These are phyloP conservation scores for Fusarium subtropicale DNA, from an alignment of 2,329 filamentous ascomycete genomes.

Conservation along the genomic window DNA sequence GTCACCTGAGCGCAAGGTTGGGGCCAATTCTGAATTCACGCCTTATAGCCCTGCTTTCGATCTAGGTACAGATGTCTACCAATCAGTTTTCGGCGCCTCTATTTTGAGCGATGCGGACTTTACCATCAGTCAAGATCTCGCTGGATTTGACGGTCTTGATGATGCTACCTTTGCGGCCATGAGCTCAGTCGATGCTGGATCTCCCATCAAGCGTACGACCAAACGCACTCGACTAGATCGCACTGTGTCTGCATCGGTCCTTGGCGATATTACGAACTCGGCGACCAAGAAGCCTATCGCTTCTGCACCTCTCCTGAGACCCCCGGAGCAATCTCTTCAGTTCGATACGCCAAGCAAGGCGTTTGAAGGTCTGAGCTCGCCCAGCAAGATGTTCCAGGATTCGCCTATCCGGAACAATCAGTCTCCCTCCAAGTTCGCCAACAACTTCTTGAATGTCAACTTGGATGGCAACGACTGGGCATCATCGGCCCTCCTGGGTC, in stretches of 20 bases:
- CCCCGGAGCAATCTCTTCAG: slow-evolving; percentile 55
- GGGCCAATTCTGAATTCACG: slow-evolving; percentile 57
- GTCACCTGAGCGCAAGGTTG: slow-evolving; percentile 70
- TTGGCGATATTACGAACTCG: slow-evolving; percentile 70
- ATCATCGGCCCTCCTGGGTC: slow-evolving; percentile 48
- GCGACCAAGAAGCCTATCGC: slow-evolving; percentile 63
- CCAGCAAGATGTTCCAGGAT: slow-evolving; percentile 61
- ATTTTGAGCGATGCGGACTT: slow-evolving; percentile 65
- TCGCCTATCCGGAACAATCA: slow-evolving; percentile 50
- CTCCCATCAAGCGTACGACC: slow-evolving; percentile 73
- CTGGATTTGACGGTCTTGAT: slow-evolving; percentile 46
- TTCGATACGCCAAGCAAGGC: slow-evolving; percentile 69
- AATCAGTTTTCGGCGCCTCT: slow-evolving; percentile 59
- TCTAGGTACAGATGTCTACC: slow-evolving; percentile 67
- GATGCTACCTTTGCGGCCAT: slow-evolving; percentile 53
- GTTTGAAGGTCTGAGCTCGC: slow-evolving; percentile 66
- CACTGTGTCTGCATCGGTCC: slow-evolving; percentile 70
- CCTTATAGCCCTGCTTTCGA: slow-evolving; percentile 77
- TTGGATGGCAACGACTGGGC: slow-evolving; percentile 55
- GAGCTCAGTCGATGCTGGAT: slow-evolving; percentile 66
- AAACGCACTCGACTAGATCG: slow-evolving; percentile 72
- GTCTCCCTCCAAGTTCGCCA: slow-evolving; percentile 65
- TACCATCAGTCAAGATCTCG: slow-evolving; percentile 69
- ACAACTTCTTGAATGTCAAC: slow-evolving; percentile 50
- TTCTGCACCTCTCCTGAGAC: slow-evolving; percentile 64